Evolutionary conservation across 495 filamentous ascomycete species (phyloP), one percentile per base, ranked within the genome.

Genomic region (Aspergillus nanangensis): DNA sequence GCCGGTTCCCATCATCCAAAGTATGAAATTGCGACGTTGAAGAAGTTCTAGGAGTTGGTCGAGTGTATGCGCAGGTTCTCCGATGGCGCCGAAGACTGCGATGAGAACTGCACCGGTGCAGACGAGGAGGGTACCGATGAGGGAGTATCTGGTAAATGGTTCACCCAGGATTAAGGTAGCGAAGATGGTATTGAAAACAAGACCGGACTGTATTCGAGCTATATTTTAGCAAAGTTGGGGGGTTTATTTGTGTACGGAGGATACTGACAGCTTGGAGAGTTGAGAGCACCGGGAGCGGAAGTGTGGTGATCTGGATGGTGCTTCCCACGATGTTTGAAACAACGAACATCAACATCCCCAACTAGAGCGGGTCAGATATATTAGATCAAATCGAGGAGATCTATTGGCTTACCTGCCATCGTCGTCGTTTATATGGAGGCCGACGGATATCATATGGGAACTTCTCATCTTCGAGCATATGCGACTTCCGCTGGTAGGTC

Each of bases 141-240:
- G 76, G 4, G 90, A 96, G 77, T 88, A 90, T 57, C 81, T 77
- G 17, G 93, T 99, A 67, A 96, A 99, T 2, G 90, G 85, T 69
- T 99, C 93, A 25, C 87, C 81, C 25, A 99, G 80, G 56, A 99
- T 90, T 32, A 99, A 69, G 3, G 90, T 91, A 32, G 93, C 93
- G 66, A 93, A 96, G 47, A 96, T 87, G 29, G 92, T 95, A 71
- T 99, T 99, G 73, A 99, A 99, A 23, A 97, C 93, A 23, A 99
- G 76, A 18, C 93, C 93, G 36, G 90, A 94, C 60, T 81, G 44
- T 52, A 46, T 19, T 11, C 4, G n/a, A n/a, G n/a, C n/a, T n/a
- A n/a, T n/a, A n/a, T n/a, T n/a, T n/a, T n/a, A n/a, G n/a, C n/a
- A n/a, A n/a, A n/a, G n/a, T n/a, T n/a, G n/a, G n/a, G n/a, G n/a